Percentiles rank a stretch among this genome's conserved stretches.
Conservation (phyloP, 257 asterid genomes). For the Ligustrum vulgare region DNA sequence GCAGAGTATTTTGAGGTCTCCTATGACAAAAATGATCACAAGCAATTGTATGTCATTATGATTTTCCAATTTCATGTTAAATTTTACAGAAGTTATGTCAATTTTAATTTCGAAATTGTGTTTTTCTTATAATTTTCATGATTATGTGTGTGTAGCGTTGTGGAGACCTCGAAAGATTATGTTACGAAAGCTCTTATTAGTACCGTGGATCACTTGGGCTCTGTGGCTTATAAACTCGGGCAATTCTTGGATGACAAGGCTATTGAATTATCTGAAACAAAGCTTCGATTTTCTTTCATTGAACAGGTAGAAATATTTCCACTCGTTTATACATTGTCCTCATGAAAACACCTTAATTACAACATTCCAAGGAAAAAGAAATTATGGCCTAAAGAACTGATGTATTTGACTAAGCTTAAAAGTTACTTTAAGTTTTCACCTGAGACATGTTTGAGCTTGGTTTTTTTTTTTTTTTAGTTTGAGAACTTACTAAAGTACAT, state of each 20-base stretch:
- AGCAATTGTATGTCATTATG: constrained; percentile 45
- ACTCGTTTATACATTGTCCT: neutral
- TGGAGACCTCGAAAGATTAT: constrained; percentile 62
- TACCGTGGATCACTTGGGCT: constrained; percentile 85
- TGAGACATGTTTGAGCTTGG: neutral
- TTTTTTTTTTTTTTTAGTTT: too few species aligned
- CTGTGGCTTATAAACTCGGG: constrained; percentile 63
- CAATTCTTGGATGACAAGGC: constrained; percentile 58
- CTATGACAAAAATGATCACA: constrained; percentile 49
- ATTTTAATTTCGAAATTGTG: neutral
- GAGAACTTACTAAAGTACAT: neutral
- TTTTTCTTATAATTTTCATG: neutral
- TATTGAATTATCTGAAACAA: constrained; percentile 44
- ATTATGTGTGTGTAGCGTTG: constrained; percentile 38
- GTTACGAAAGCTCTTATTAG: constrained; percentile 61
- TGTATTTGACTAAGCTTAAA: neutral
- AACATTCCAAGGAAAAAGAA: neutral
- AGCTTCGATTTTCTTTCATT: constrained; percentile 43
- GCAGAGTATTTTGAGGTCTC: constrained; percentile 70
- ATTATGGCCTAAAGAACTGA: neutral
- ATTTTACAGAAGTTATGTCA: neutral
- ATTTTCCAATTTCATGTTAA: neutral
- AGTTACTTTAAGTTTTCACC: neutral
- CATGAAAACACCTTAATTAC: neutral
- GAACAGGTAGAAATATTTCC: constrained; percentile 44